Conservation (phyloP, 495 filamentous ascomycete species). For the Penicillium bovifimosum region DNA sequence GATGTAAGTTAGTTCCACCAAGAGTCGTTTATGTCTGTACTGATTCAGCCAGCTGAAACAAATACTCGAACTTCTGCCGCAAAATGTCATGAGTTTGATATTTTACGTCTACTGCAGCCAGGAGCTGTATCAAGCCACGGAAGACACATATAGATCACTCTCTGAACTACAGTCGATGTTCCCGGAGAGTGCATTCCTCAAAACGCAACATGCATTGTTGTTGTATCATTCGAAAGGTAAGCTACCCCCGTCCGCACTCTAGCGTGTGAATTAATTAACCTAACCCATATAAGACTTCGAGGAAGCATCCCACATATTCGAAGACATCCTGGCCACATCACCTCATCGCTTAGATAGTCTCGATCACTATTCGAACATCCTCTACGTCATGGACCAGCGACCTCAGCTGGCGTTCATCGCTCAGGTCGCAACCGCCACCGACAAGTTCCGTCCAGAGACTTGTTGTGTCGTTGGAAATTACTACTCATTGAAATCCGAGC, state of each 20-base stretch:
- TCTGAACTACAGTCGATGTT: slow-evolving; percentile 75
- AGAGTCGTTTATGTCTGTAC: background rate
- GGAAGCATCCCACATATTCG: slow-evolving; percentile 79
- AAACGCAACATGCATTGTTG: slow-evolving; percentile 82
- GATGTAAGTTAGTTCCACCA: slow-evolving; percentile 57
- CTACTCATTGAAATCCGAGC: slow-evolving; percentile 85
- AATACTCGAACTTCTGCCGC: slow-evolving; percentile 60
- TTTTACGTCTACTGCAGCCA: slow-evolving; percentile 88
- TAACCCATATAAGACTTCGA: slow-evolving; percentile 58
- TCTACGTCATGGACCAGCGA: slow-evolving; percentile 83
- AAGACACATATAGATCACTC: slow-evolving; percentile 62
- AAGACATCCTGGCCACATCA: slow-evolving; percentile 66
- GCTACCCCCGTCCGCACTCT: background rate
- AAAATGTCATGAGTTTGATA: slow-evolving; percentile 87
- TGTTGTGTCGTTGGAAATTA: slow-evolving; percentile 98
- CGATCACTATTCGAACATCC: slow-evolving; percentile 93
- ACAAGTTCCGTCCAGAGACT: slow-evolving; percentile 95
- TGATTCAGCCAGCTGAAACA: slow-evolving; percentile 47
- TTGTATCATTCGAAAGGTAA: slow-evolving; percentile 82
- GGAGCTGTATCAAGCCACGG: slow-evolving; percentile 81
- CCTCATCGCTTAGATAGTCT: slow-evolving; percentile 86
- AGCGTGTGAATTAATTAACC: background rate
- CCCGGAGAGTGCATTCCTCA: slow-evolving; percentile 77
- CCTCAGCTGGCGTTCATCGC: slow-evolving; percentile 90
- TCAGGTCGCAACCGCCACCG: slow-evolving; percentile 79